Conservation (phyloP, 495 filamentous ascomycete species). For the Trichoderma asperelloides region DNA sequence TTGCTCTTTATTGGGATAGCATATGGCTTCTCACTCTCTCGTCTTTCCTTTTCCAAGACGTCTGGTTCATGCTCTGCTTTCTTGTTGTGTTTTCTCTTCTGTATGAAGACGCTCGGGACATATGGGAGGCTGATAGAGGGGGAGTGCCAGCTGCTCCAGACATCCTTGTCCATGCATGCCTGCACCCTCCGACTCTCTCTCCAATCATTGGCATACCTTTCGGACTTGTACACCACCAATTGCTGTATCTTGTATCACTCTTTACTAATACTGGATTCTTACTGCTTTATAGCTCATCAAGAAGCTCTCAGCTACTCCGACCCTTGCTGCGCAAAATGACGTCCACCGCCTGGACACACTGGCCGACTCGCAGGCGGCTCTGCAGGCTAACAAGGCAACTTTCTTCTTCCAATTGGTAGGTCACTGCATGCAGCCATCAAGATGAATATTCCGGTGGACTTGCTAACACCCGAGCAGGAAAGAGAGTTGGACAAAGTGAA, state of each 20-base stretch:
- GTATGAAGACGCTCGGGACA: background rate
- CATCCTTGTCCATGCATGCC: slow-evolving; percentile 3
- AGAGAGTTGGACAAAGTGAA: slow-evolving; percentile 98
- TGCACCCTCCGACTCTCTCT: background rate
- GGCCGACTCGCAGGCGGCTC: slow-evolving; percentile 72
- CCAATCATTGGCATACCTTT: slow-evolving; percentile 1
- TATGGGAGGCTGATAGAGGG: background rate
- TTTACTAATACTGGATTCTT: slow-evolving; percentile 12
- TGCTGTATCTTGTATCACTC: slow-evolving; percentile 17
- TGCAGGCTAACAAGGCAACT: slow-evolving; percentile 94
- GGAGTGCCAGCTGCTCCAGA: background rate
- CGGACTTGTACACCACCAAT: background rate
- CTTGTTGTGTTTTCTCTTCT: background rate
- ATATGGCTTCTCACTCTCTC: background rate
- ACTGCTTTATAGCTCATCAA: slow-evolving; percentile 76
- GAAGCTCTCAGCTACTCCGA: slow-evolving; percentile 84
- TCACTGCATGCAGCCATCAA: slow-evolving; percentile 3
- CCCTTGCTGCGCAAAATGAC: slow-evolving; percentile 64
- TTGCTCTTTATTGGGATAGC: background rate
- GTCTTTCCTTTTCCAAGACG: background rate
- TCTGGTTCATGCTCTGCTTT: background rate
- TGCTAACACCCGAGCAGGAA: slow-evolving; percentile 52
- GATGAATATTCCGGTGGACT: slow-evolving; percentile 9
- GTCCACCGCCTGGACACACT: slow-evolving; percentile 33
- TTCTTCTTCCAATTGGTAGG: slow-evolving; percentile 96